Evolutionary conservation across 2,329 filamentous ascomycete genomes (phyloP), one percentile per base, ranked within the genome.

Genomic region (Fusarium coicis): DNA sequence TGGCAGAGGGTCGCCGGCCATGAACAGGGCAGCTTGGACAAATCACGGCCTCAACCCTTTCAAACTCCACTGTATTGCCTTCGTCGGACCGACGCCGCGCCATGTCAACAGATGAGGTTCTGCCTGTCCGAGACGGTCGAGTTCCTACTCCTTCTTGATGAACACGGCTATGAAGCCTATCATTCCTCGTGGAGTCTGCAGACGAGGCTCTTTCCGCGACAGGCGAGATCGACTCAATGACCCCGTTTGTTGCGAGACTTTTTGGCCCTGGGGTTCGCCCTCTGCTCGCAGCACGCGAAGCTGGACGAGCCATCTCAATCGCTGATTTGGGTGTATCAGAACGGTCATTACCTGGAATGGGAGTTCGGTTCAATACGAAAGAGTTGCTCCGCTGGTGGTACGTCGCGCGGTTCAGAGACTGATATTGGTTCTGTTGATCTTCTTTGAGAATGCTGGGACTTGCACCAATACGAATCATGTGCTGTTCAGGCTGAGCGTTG

Each of bases 371-470:
- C 50, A 15, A 42, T 7, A 11, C 39, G 3, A 28, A 59, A 2
- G 72, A 75, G 30, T 73, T 73, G 39, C 66, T 67, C 7, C 72
- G 64, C 21, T 74, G 69, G 14, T 64, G 60, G 30, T 47, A n/a
- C 10, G 39, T 43, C 12, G 23, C 36, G 7, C 62, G 32, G 4
- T 54, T n/a, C 39, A 63, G 7, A 3, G 62, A 44, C 23, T 57
- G 60, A 21, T 50, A 30, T 2, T 26, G n/a, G 14, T 36, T 54
- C n/a, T 32, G 34, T 7, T 21, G 52, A 2, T 69, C 62, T 23
- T 53, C 49, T 3, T 44, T 46, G 15, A 73, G 50, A 26, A 73
- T 63, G 9, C 60, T 73, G 4, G 72, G 72, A 28, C 72, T 74
- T 16, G 63, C 60, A 43, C 23, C 55, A 54, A 75, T 72, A 2